Evolutionary conservation across 2,329 filamentous ascomycete genomes (phyloP), one percentile per base, ranked within the genome.

Genomic region (Pseudofabraea citricarpa): DNA sequence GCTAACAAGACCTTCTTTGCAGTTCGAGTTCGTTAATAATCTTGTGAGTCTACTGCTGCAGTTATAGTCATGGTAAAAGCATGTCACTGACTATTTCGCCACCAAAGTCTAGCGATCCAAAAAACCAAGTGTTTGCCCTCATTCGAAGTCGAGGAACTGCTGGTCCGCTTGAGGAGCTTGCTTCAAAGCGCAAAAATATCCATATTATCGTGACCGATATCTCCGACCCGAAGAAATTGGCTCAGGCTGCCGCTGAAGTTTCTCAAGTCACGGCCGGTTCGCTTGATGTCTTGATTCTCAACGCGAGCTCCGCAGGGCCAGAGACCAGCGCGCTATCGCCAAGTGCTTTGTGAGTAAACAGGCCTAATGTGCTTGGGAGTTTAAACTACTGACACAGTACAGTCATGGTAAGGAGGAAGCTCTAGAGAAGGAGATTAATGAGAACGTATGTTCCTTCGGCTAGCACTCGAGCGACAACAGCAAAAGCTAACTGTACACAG

Each of bases 261-360:
- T 33, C 20, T 6, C 29, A 39, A 39, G 29, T 46, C 15, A 43
- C 44, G 1, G 26, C 16, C 8, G 40, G 40, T 15, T 38, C 33
- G 16, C 40, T 46, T 15, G 44, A 46, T 43, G 26, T 40, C 20
- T 39, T 46, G 35, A 46, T 46, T 32, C 18, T 33, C 15, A 46
- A 46, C 15, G 40, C 36, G 15, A 31, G 41, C 37, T 29, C 26
- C 26, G 26, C 26, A 41, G 38, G 38, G 22, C n/a, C 18, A 19
- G 38, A 20, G 18, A 40, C 16, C 23, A 40, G 23, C 20, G 12
- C 24, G 22, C 23, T 40, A 15, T 2, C 13, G 7, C 38, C 38
- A 29, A 40, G 38, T 31, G 38, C 23, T 18, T 40, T 40, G 38
- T 40, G 4, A 31, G 38, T 40, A 31, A 15, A 22, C 13, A 24